Evolutionary conservation across 1,284 basidiomycete genomes (phyloP).

Genomic region (Tilletia indica): DNA sequence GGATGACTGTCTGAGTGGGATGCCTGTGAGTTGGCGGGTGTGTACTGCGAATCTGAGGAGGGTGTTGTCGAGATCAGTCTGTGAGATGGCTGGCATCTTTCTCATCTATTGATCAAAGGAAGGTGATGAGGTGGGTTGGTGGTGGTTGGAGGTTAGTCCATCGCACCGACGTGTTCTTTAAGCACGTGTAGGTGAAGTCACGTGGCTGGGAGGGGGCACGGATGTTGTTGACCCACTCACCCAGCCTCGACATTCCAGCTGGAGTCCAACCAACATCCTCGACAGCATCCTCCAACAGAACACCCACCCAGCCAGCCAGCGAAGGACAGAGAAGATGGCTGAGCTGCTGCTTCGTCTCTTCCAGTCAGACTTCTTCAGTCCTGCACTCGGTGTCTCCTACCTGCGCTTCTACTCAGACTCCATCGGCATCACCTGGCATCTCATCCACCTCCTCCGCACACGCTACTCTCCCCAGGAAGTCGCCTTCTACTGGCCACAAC

Average conservation of each 20-base stretch:
- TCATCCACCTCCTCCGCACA: slow-evolving; percentile 45
- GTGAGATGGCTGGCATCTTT: not conserved
- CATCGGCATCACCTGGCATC: slow-evolving; percentile 55
- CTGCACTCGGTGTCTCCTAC: slow-evolving; percentile 53
- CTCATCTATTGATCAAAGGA: too few species aligned
- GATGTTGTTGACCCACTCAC: too few species aligned
- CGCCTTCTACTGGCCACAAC: slow-evolving; percentile 55
- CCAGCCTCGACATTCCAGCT: too few species aligned
- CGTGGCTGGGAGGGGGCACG: not conserved
- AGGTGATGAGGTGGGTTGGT: too few species aligned
- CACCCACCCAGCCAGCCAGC: not conserved
- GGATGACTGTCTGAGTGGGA: not conserved
- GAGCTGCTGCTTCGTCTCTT: slow-evolving; percentile 53
- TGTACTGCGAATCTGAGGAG: slow-evolving; percentile 14
- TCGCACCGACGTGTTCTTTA: not conserved
- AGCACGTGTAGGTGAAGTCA: not conserved
- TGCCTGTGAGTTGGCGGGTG: slow-evolving; percentile 11
- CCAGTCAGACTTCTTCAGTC: slow-evolving; percentile 54
- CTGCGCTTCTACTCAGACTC: slow-evolving; percentile 48
- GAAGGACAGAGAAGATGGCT: slow-evolving; percentile 38
- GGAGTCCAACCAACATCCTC: not conserved
- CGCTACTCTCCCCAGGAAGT: slow-evolving; percentile 43
- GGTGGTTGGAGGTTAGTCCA: too few species aligned
- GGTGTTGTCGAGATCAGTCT: slow-evolving; percentile 10
- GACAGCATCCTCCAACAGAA: not conserved